These are phyloP conservation scores for Erodium chrysanthum DNA, from an alignment of 441 rosid species.

Conservation along the genomic window DNA sequence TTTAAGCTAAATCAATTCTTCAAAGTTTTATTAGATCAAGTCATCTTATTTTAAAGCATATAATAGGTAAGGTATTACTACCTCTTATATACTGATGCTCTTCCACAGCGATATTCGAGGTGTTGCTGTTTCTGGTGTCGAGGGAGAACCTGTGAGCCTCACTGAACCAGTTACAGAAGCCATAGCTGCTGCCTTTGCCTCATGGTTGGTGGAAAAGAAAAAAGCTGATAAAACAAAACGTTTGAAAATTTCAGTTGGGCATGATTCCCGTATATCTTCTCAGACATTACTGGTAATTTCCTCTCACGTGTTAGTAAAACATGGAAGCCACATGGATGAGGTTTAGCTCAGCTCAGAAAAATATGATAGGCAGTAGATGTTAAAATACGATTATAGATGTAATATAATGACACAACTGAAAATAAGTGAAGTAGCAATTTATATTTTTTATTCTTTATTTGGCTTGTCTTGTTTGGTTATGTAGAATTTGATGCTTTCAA, in stretches of 20 bases:
- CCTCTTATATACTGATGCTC: slow-evolving; percentile 4
- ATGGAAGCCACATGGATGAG: slow-evolving; percentile 1
- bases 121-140: slow-evolving; percentile 82
- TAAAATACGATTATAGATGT: background rate
- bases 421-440: background rate
- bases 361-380: background rate
- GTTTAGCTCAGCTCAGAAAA: background rate
- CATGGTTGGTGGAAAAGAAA: slow-evolving; percentile 70
- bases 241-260: slow-evolving; percentile 69
- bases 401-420: background rate
- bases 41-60: slow-evolving; percentile 7
- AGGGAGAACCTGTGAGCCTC: slow-evolving; percentile 81
- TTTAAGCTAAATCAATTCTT: background rate
- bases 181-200: slow-evolving; percentile 85
- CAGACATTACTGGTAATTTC: slow-evolving; percentile 48
- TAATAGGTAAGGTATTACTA: background rate
- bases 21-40: background rate
- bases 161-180: slow-evolving; percentile 81
- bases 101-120: slow-evolving; percentile 80
- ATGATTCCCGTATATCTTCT: slow-evolving; percentile 95
- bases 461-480: slow-evolving; percentile 3
- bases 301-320: slow-evolving; percentile 7
- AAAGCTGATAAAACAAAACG: slow-evolving; percentile 34
- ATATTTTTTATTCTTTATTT: background rate
- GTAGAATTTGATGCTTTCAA: background rate